phyloP scores from a whole-genome alignment of 345 rosid genomes.

The Hirschfeldia incana region DNA sequence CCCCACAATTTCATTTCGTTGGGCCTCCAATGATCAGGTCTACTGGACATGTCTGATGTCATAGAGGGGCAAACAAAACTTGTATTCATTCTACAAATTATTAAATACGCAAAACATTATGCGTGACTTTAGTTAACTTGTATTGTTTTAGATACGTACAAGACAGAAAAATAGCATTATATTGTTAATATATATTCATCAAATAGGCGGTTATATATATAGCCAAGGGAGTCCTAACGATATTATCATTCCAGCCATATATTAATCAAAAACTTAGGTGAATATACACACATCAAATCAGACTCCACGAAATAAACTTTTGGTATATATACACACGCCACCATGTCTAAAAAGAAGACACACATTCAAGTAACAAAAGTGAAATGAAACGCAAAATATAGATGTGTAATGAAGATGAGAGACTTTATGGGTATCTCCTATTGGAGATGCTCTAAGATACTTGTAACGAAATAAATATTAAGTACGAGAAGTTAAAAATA shows the following conservation, averaged over 20 bases:
- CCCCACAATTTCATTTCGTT: too few relatives aligned
- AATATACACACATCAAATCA: slow-evolving; percentile 30
- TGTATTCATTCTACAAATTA: neutral
- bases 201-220: slow-evolving; percentile 16
- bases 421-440: too few relatives aligned
- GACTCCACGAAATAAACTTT: neutral
- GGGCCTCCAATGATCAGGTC: too few relatives aligned
- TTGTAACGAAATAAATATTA: too few relatives aligned
- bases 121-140: slow-evolving; percentile 21
- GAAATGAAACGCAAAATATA: too few relatives aligned
- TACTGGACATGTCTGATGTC: neutral
- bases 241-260: too few relatives aligned
- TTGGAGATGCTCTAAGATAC: too few relatives aligned
- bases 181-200: neutral
- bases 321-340: neutral
- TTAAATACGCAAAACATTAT: slow-evolving; percentile 17
- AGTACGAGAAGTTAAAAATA: too few relatives aligned
- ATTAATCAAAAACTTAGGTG: slow-evolving; percentile 34
- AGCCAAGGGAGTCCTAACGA: slow-evolving; percentile 21
- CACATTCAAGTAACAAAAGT: too few relatives aligned
- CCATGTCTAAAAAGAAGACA: neutral
- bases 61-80: neutral
- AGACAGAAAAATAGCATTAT: slow-evolving; percentile 13
- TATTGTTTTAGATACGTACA: slow-evolving; percentile 15
- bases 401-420: too few relatives aligned